Base-by-base conservation (phyloP, 495 filamentous ascomycete species). In the Penicillium coffeae region DNA sequence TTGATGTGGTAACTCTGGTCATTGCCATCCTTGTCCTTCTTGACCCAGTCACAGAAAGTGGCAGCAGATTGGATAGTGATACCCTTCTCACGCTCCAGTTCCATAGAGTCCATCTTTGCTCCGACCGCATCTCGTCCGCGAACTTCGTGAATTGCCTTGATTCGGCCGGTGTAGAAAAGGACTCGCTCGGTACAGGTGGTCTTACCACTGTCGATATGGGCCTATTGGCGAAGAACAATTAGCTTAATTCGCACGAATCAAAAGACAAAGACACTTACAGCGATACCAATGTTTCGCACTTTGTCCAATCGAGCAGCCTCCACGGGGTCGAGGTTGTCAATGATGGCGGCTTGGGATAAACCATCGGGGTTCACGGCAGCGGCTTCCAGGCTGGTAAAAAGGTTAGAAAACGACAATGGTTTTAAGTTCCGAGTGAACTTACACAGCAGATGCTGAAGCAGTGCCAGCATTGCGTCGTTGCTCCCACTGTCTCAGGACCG, bases 31-130 rank as follows among this genome's bases (percentile, higher is more conserved):
- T 89, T 69, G 36, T 69, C 66, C 55, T 77, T 83, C 78, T 96
- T 97, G 48, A 87, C 69, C 94, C 94, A 99, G 71, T 99, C 90
- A 71, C 90, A 95, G 67, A 95, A 99, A 1, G 93, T 98, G 18
- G 93, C 93, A 34, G 93, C 93, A 45, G 90, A 96, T 72, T 98
- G 92, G 54, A 98, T 98, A 47, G 93, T 98, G 65, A 98, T 98
- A 63, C 93, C 93, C 77, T 96, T 93, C 63, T 98, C 93, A 64
- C 93, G 79, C 69, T 99, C 94, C 52, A 99, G 72, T 41, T 97
- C 94, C 94, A 99, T 99, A 8, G 90, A 96, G 77, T 99, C 94
- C 94, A 99, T 99, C 74, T 99, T 99, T 38, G 94, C 94, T 56
- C 94, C 94, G 15, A 97, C 90, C 32, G 86, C 82, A 74, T 99